Base-by-base conservation (phyloP, 768 basidiomycete genomes). In the Kwoniella shandongensis region DNA sequence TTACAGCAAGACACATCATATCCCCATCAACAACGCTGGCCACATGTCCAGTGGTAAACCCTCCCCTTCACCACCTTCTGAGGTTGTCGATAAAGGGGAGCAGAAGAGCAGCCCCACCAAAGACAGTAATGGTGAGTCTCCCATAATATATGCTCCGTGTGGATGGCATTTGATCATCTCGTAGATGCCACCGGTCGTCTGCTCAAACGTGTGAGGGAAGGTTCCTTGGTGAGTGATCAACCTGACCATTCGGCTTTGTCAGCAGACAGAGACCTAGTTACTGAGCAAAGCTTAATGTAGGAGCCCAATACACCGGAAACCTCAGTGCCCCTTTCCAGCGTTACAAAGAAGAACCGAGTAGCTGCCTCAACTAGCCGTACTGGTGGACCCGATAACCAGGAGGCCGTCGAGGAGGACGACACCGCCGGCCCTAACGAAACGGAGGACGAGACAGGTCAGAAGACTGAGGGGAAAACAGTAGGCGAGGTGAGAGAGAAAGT, bases 401-500 rank as follows among this genome's bases (percentile, higher is more conserved):
- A 40, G 39, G 22, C 51, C n/a, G 49, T 20, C 15, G 35, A 50
- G 20, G 12, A 10, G 38, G 39, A 29, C 39, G 55, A 50, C 10
- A 32, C 26, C n/a, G 38, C 51, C 8, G 44, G 53, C 12, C 38
- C 45, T 20, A 57, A 41, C 44, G 40, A 62, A 22, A 20, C 29
- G 25, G 46, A 48, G 10, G 36, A 35, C 23, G 40, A 15, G 1
- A 32, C 38, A 15, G n/a, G 38, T 1, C 42, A 47, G 15, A 15
- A 23, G 11, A 57, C 47, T 3, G 70, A 74, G 30, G 61, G 52
- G 6, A 57, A 60, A 38, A 70, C 59, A 7, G 67, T 74, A 6
- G 64, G 64, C 11, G 73, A 74, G 50, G 73, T 74, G 13, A 50
- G 73, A 36, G 48, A 63, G 38, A 70, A 72, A 46, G 73, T 74